These are phyloP conservation scores for Przewalskia tangutica DNA, from an alignment of 257 asterid genomes.

Conservation along the genomic window DNA sequence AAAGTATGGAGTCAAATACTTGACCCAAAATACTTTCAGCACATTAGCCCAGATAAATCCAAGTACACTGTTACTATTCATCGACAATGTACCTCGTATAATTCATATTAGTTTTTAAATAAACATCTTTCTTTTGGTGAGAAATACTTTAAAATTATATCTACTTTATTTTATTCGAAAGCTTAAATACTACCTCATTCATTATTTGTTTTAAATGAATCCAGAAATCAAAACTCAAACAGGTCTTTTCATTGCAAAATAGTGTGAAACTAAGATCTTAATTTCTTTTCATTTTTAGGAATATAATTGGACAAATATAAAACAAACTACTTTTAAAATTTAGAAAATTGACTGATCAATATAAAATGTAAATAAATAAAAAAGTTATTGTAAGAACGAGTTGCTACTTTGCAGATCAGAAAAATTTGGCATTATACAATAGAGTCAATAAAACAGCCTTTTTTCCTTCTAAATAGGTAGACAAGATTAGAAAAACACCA, in stretches of 20 bases:
- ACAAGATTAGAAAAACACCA: too few relatives aligned
- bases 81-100: too few relatives aligned
- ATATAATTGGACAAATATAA: neutral
- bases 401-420: too few relatives aligned
- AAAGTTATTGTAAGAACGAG: too few relatives aligned
- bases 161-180: neutral
- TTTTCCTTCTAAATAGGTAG: too few relatives aligned
- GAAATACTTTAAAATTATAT: neutral
- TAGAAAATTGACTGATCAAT: neutral
- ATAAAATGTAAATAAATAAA: neutral
- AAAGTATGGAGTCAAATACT: too few relatives aligned
- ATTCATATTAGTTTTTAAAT: neutral
- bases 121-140: neutral
- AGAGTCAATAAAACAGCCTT: too few relatives aligned
- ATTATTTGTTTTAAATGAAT: neutral
- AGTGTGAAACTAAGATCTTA: too few relatives aligned
- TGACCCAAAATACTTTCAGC: too few relatives aligned
- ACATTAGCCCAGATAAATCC: too few relatives aligned
- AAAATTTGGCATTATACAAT: too few relatives aligned
- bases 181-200: neutral
- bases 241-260: neutral
- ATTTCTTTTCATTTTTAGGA: neutral
- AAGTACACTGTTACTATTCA: too few relatives aligned
- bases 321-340: neutral
- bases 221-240: neutral